Percentiles rank a stretch among this genome's conserved stretches.
Evolutionary conservation across 257 asterid species (phyloP).

Genomic region (Solanum piurae): DNA sequence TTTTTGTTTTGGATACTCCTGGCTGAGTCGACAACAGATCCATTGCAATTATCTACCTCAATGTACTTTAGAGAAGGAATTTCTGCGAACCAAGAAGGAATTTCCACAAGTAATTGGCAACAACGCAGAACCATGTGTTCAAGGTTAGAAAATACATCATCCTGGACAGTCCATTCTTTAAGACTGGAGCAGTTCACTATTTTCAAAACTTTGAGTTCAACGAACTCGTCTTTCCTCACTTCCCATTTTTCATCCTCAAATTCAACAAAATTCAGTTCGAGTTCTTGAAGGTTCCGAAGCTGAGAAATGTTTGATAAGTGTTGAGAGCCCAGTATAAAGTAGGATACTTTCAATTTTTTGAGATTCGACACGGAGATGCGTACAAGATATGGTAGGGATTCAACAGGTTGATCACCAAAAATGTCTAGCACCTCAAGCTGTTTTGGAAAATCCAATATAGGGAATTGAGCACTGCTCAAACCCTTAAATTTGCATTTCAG

Average conservation of each 20-base stretch:
- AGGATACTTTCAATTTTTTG: neutral
- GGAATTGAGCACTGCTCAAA: neutral
- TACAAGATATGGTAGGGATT: neutral
- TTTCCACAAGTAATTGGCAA: neutral
- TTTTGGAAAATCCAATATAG: neutral
- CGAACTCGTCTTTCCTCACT: neutral
- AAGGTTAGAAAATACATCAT: neutral
- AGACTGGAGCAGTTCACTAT: neutral
- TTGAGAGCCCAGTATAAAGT: neutral
- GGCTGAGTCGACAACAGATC: no score
- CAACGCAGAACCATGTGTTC: neutral
- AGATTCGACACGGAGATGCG: neutral
- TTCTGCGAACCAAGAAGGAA: neutral
- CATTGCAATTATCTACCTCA: no score
- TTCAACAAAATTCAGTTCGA: neutral
- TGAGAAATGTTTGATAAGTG: neutral
- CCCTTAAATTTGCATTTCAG: neutral
- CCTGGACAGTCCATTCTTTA: fast-evolving
- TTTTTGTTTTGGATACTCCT: fast-evolving
- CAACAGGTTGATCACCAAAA: neutral
- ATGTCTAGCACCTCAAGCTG: neutral
- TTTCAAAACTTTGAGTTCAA: no score
- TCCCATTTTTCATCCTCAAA: fast-evolving
- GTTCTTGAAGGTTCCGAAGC: neutral
- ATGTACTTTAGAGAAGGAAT: no score